Evolutionary conservation across 495 filamentous ascomycete genomes (phyloP), one percentile per base, ranked within the genome.

Genomic region (Aspergillus steynii): DNA sequence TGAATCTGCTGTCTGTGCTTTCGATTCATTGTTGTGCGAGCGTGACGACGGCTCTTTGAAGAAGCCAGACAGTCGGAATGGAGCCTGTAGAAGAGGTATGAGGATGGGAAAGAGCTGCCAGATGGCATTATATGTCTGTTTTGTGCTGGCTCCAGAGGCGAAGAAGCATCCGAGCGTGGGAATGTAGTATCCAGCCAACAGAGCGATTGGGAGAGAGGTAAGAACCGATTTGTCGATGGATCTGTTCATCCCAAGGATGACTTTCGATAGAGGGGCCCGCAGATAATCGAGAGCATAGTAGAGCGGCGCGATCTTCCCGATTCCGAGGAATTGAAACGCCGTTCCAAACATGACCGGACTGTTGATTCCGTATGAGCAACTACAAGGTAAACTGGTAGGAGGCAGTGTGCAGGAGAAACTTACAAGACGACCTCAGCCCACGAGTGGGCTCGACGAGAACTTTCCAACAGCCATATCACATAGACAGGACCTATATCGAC

Each of bases 21-120:
- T 46, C 42, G 7, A 7, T 15, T 46, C 20, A 4, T 37, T 27
- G 32, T 3, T 27, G 5, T 47, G 1, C 37, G 7, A 7, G 8
- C 8, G 42, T 8, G 42, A 15, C 10, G 20, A 14, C 27, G 20
- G 50, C 9, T 42, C 5, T 3, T 31, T 28, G 9, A 45, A 15
- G 34, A 34, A 5, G n/a, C 49, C 8, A 46, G 42, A 15, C 42
- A 46, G 15, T 15, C 42, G 49, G 37, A 65, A 50, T 0, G 62
- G 59, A 42, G 29, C 0, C 55, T 67, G 68, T 3, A 65, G 37
- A 0, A 65, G 32, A 12, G 62, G 60, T 2, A 68, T 53, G 10
- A 60, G 47, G 8, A 70, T 14, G 2, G 68, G 68, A 51, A 67
- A 68, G 0, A 70, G n/a, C 47, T 70, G 65, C 68, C 68, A 70